Base-by-base conservation (phyloP, 164 flowering plant genomes). In the Umbilicus rupestris region DNA sequence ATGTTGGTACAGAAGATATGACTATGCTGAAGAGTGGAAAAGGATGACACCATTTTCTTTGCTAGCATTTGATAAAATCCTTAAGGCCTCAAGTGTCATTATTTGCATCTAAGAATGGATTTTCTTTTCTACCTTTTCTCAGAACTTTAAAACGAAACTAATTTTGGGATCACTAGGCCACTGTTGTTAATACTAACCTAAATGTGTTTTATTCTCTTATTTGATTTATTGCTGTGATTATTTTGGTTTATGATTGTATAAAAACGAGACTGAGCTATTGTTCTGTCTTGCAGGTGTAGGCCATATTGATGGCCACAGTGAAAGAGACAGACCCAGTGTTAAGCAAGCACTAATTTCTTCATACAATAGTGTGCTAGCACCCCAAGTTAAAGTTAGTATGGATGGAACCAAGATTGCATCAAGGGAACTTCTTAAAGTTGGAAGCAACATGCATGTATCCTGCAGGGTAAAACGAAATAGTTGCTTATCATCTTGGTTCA, bases 301-400 rank as follows among this genome's bases (percentile, higher is more conserved):
- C 52, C 90, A 85, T 14, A 47, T 68, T 26, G 88, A 83, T 66
- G 79, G 73, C 37, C 69, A 59, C 63, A 80, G 66, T 28, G 91
- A 87, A 55, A 79, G 73, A 29, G 90, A 87, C 14, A 85, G 74
- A 67, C 82, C 86, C n/a, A 84, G 78, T 68, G 59, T 82, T 20
- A 91, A 81, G 72, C 87, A 87, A 73, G 15, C 75, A 2, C 81
- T 91, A 0, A 73, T 80, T 46, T 73, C 85, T 24, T 81, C 88
- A 0, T 91, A 83, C 79, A 83, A 87, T 75, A 81, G 47, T 35
- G 63, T 80, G 41, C 66, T 91, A 41, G 97, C 85, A 41, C 92
- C 96, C 3, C 84, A 57, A 65, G 91, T 88, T 15, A 87, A 83
- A 70, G 83, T 82, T 24, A 85, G 86, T 78, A 66, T 77, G 73